These are phyloP conservation scores for Penicillium corylophilum DNA, from an alignment of 2,329 filamentous ascomycete genomes.

Conservation along the genomic window DNA sequence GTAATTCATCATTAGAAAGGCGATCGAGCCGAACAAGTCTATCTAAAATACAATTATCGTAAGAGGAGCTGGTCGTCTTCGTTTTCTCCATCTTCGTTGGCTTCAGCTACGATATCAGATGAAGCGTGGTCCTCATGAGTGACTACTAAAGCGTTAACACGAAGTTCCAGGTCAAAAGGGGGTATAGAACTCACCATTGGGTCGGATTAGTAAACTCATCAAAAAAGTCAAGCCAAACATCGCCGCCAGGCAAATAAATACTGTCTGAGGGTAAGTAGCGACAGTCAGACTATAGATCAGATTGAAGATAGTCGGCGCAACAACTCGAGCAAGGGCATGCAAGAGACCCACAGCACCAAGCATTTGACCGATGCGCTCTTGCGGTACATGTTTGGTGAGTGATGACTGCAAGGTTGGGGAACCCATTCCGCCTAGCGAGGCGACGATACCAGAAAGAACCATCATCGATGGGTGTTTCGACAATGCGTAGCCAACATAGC, in stretches of 20 bases:
- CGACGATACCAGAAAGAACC: conserved; percentile 68
- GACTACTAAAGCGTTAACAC: conserved; percentile 10
- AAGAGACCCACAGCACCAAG: conserved; percentile 83
- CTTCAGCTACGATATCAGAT: conserved; percentile 16
- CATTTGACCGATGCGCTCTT: conserved; percentile 78
- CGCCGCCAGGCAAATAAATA: conserved; percentile 71
- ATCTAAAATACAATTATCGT: background rate
- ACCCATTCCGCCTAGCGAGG: conserved; percentile 78
- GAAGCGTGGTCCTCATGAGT: conserved; percentile 14
- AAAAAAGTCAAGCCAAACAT: conserved; percentile 67
- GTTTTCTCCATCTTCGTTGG: conserved; percentile 21
- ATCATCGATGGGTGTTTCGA: conserved; percentile 64
- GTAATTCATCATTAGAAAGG: background rate
- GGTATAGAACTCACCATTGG: conserved; percentile 63
- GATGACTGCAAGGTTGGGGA: conserved; percentile 80
- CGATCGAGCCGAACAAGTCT: background rate
- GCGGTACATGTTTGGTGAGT: conserved; percentile 86
- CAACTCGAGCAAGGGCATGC: conserved; percentile 75
- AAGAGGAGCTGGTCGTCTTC: conserved; percentile 17
- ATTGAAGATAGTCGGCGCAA: conserved; percentile 81
- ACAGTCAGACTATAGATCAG: conserved; percentile 82
- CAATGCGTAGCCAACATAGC: conserved; percentile 72
- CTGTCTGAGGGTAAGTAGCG: conserved; percentile 71
- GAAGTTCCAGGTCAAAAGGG: background rate
- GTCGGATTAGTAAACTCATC: conserved; percentile 68